Conservation (phyloP, 2,329 filamentous ascomycete genomes). For the Hymenoscyphus infarciens region DNA sequence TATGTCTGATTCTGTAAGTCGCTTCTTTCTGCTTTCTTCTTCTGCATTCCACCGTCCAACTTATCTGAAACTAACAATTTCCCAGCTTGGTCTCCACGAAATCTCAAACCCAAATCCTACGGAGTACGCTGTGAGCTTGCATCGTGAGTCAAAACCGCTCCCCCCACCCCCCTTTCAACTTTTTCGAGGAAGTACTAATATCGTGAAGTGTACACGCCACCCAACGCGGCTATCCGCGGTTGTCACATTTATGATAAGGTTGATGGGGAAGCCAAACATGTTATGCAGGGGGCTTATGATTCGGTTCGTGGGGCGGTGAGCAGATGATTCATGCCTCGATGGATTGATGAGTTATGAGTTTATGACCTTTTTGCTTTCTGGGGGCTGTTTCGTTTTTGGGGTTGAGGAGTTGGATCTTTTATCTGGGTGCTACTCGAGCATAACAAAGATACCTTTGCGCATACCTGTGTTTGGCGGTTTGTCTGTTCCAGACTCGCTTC, state of each 20-base stretch:
- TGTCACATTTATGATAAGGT: constrained; percentile 76
- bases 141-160: constrained; percentile 48
- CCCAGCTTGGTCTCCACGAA: constrained; percentile 71
- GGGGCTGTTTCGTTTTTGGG: too few species aligned
- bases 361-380: too few species aligned
- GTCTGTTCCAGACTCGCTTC: too few species aligned
- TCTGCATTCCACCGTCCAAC: too few species aligned
- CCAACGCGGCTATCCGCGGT: constrained; percentile 79
- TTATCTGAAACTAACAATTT: constrained; percentile 3
- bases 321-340: neutral
- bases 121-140: constrained; percentile 79
- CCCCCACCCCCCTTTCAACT: neutral
- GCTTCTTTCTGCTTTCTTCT: too few species aligned
- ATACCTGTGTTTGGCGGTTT: too few species aligned
- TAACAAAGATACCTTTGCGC: too few species aligned
- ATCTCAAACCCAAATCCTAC: constrained; percentile 70
- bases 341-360: too few species aligned
- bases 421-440: too few species aligned
- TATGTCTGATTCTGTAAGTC: constrained; percentile 72
- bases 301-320: constrained; percentile 43
- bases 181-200: neutral
- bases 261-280: constrained; percentile 70
- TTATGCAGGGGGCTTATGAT: constrained; percentile 68
- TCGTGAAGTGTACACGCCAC: constrained; percentile 69
- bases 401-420: too few species aligned